Conservation (phyloP, 352 stramenopile species). For the Pythium apleroticum region DNA sequence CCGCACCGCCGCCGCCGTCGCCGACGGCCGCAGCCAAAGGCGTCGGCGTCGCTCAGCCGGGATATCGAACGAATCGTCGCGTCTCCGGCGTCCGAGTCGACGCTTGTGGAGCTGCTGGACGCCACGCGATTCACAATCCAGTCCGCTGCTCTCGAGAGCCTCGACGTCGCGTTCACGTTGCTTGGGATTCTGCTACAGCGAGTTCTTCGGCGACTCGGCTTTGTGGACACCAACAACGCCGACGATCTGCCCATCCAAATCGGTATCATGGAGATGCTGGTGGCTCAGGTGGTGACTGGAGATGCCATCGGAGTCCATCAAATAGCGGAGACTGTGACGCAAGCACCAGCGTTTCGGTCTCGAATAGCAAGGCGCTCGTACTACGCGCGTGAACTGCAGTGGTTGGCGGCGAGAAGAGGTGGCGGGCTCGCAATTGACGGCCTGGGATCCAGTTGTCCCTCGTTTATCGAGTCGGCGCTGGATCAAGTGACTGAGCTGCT, state of each 20-base stretch:
- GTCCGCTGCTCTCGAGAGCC: neutral
- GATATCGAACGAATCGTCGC: neutral
- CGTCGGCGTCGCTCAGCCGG: neutral
- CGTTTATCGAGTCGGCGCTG: neutral
- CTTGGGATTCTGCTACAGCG: slow-evolving; percentile 38
- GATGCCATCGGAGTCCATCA: neutral
- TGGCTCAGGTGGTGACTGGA: slow-evolving; percentile 14
- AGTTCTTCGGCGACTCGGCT: slow-evolving; percentile 15
- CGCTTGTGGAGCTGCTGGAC: slow-evolving; percentile 4
- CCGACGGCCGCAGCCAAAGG: neutral
- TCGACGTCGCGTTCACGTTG: slow-evolving; percentile 37
- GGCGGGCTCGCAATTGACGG: neutral
- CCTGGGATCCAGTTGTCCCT: neutral
- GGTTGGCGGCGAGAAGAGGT: neutral
- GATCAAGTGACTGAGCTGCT: neutral
- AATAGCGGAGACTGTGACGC: slow-evolving; percentile 29
- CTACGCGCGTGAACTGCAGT: slow-evolving; percentile 22
- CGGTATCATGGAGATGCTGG: slow-evolving; percentile 28
- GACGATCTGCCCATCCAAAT: slow-evolving; percentile 21
- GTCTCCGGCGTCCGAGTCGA: neutral
- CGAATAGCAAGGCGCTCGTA: slow-evolving; percentile 10
- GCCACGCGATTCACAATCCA: slow-evolving; percentile 7
- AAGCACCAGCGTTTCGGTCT: slow-evolving; percentile 29
- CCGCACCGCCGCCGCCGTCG: neutral
- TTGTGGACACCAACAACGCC: neutral